Evolutionary conservation across 495 filamentous ascomycete genomes (phyloP), one percentile per base, ranked within the genome.

Genomic region (Lepidopterella palustris): DNA sequence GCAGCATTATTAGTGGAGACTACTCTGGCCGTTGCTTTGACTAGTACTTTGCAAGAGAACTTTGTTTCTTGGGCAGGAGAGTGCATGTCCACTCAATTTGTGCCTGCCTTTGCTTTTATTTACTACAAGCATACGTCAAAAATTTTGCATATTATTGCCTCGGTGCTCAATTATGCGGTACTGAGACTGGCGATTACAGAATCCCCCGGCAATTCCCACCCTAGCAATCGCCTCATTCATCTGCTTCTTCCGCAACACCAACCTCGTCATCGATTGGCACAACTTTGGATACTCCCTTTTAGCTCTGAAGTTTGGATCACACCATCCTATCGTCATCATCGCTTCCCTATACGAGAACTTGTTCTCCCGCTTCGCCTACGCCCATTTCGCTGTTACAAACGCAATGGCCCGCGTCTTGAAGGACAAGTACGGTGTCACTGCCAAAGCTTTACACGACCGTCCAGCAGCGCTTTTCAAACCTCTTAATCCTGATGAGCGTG

Each of bases 271-370:
- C 57, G 93, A 99, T 74, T 99, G 93, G 93, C 93, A 99, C 76
- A 99, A 99, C 72, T 96, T 96, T 72, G 92, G 93, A 61, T 96
- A 89, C 79, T 92, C 88, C n/a, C 92, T 97, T 58, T 84, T 99
- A 4, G 84, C 88, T 64, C 65, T 88, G 68, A 82, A 89, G 75
- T 68, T 84, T 39, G 72, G 79, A 18, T 59, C 71, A 45, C 57
- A 55, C 5, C 92, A 96, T 70, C 89, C 88, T 0, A 78, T 97
- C 6, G 91, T 97, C 15, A 76, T 64, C 55, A 66, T 92, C 20
- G 87, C 90, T 2, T 82, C 82, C 49, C 77, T 81, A 67, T 96
- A 96, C 70, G 93, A 98, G 68, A 79, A 73, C 35, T 65, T 75
- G 15, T 82, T 95, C 51, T 84, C 87, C 50, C 79, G 81, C 29